A percentile compares a stretch with the other conserved stretches of the same genome.
phyloP scores from a whole-genome alignment of 1,139 yeast genomes.

The Hyphopichia buzzinii region DNA sequence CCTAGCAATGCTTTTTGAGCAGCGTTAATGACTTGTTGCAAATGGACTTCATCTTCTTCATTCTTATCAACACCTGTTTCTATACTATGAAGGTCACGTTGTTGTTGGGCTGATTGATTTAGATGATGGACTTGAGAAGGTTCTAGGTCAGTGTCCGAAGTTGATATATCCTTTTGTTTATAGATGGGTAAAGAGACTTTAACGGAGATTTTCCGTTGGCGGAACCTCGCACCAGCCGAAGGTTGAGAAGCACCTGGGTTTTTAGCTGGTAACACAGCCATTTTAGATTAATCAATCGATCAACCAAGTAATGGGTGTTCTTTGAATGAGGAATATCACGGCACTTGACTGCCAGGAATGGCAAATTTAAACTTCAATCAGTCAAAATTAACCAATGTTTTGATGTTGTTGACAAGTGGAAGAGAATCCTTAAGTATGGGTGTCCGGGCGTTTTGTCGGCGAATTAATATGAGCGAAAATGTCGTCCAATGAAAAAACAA shows the following conservation, averaged over 20 bases:
- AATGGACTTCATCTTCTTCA: slow-evolving; percentile 96
- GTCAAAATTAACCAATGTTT: slow-evolving; percentile 2
- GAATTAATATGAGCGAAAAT: not conserved
- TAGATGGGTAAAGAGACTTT: slow-evolving; percentile 84
- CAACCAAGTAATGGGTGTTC: not conserved
- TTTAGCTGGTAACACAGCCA: slow-evolving; percentile 32
- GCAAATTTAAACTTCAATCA: not conserved
- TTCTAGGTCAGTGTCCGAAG: slow-evolving; percentile 57
- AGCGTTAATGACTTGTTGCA: slow-evolving; percentile 85
- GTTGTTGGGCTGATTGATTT: slow-evolving; percentile 47
- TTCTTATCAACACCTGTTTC: slow-evolving; percentile 99
- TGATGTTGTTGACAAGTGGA: not conserved
- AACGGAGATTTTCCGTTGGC: slow-evolving; percentile 89
- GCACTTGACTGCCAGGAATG: not conserved
- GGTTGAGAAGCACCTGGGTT: slow-evolving; percentile 32
- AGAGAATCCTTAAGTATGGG: slow-evolving; percentile 11
- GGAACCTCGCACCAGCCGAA: slow-evolving; percentile 65
- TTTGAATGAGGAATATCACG: no score
- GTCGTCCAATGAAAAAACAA: slow-evolving; percentile 1
- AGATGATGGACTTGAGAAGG: slow-evolving; percentile 47
- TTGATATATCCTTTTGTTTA: slow-evolving; percentile 77
- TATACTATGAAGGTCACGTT: slow-evolving; percentile 82
- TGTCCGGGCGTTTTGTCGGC: slow-evolving; percentile 11
- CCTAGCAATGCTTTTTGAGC: slow-evolving; percentile 60
- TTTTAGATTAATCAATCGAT: slow-evolving; percentile 6